A percentile compares a stretch with the other conserved stretches of the same genome.
phyloP scores from a whole-genome alignment of 2,329 filamentous ascomycete genomes.

The Tolypocladium nubicola region DNA sequence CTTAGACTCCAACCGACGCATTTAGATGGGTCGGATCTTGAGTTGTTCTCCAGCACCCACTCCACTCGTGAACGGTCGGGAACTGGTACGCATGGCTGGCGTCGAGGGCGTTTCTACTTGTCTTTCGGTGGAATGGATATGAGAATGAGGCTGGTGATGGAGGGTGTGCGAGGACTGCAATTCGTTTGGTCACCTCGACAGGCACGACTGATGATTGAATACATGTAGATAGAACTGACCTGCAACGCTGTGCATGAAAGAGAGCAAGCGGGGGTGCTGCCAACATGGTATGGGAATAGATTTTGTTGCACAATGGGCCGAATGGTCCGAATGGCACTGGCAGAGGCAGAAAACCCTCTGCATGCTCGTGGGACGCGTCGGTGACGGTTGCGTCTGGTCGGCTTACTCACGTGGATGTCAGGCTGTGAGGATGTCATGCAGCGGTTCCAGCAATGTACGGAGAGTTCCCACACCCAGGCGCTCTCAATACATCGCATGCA shows the following conservation, averaged over 20 bases:
- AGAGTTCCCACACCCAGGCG: background rate
- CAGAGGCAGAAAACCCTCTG: background rate
- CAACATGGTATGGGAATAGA: background rate
- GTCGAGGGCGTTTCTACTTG: background rate
- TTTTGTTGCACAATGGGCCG: background rate
- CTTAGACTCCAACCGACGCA: constrained; percentile 23
- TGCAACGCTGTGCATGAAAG: background rate
- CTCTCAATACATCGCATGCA: no score
- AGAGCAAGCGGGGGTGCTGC: background rate
- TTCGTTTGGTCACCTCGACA: background rate
- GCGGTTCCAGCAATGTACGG: background rate
- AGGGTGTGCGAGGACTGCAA: background rate
- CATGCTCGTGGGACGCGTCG: background rate
- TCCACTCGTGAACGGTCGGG: background rate
- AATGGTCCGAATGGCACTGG: background rate
- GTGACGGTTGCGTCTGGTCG: background rate
- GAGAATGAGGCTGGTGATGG: background rate
- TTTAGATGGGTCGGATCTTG: background rate
- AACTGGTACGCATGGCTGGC: background rate
- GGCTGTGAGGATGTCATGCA: background rate
- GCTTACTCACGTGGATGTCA: background rate
- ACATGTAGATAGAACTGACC: background rate
- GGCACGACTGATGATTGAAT: background rate
- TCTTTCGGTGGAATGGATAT: background rate
- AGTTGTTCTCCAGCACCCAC: background rate